Percentiles rank a stretch among this genome's conserved stretches.
Evolutionary conservation across 352 stramenopile genomes (phyloP).

Genomic region (Thalassiosira livingstoniorum): DNA sequence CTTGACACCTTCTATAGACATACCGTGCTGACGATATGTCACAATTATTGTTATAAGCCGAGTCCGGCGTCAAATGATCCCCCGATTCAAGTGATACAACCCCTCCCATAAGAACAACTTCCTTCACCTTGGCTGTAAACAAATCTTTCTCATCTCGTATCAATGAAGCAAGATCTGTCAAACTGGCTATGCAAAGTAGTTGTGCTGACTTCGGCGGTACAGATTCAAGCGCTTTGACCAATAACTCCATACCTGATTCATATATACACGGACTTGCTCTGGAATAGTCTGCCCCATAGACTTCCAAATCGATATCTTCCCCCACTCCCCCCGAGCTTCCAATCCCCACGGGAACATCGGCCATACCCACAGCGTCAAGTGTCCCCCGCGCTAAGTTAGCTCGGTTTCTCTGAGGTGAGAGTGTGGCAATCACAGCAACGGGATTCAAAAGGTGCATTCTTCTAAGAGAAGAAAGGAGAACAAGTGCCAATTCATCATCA

Average conservation of each 20-base stretch:
- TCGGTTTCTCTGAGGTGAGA: constrained; percentile 52
- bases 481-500: constrained; percentile 65
- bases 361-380: constrained; percentile 66
- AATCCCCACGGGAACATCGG: constrained; percentile 67
- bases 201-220: constrained; percentile 59
- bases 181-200: constrained; percentile 63
- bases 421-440: constrained; percentile 61
- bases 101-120: constrained; percentile 66
- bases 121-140: constrained; percentile 64
- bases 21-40: constrained; percentile 59
- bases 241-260: constrained; percentile 58
- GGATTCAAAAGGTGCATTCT: constrained; percentile 65
- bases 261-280: constrained; percentile 62
- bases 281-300: constrained; percentile 64
- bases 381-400: constrained; percentile 59
- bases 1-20: constrained; percentile 67
- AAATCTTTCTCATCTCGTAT: constrained; percentile 62
- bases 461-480: constrained; percentile 58
- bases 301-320: constrained; percentile 54
- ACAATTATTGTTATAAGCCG: constrained; percentile 71
- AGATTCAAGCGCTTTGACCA: constrained; percentile 56
- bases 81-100: constrained; percentile 53
- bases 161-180: constrained; percentile 62
- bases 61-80: constrained; percentile 58
- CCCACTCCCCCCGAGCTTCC: constrained; percentile 52